Evolutionary conservation across 1,284 basidiomycete genomes (phyloP).

Genomic region (Ceratobasidium sp.): DNA sequence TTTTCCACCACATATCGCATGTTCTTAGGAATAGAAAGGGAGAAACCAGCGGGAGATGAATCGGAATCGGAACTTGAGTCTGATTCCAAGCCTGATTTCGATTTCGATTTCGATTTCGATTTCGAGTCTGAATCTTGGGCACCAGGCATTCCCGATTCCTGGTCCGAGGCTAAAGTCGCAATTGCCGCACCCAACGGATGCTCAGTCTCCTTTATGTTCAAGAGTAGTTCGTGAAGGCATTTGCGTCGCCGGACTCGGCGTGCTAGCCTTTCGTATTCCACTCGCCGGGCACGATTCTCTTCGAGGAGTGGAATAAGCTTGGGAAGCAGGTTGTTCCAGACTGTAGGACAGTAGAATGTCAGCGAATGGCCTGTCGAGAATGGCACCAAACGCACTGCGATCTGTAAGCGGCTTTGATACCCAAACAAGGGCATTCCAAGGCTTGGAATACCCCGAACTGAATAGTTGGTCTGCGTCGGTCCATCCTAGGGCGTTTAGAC

Average conservation of each 20-base stretch:
- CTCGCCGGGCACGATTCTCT: not conserved
- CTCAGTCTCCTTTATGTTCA: not conserved
- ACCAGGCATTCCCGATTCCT: not conserved
- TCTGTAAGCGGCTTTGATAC: not conserved
- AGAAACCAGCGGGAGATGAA: too few relatives aligned
- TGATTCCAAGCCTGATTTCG: too few relatives aligned
- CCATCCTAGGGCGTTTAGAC: not conserved
- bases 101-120: not conserved
- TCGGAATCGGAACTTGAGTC: too few relatives aligned
- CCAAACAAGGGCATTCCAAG: not conserved
- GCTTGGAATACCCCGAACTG: not conserved
- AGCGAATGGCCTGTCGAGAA: too few relatives aligned
- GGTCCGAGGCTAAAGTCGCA: not conserved
- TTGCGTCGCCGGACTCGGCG: not conserved
- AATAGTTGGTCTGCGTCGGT: not conserved
- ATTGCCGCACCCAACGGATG: slow-evolving; percentile 8
- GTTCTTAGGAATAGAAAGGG: too few relatives aligned
- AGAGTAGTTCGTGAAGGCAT: not conserved
- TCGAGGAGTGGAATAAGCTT: slow-evolving; percentile 22
- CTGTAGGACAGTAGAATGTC: not conserved
- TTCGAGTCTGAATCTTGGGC: not conserved
- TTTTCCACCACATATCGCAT: too few relatives aligned
- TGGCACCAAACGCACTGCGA: not conserved
- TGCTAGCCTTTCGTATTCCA: not conserved
- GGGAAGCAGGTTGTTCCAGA: slow-evolving; percentile 19